A percentile compares a stretch with the other conserved stretches of the same genome.
Conservation (phyloP, 306 rosid genomes). For the Cajanus cajan region DNA sequence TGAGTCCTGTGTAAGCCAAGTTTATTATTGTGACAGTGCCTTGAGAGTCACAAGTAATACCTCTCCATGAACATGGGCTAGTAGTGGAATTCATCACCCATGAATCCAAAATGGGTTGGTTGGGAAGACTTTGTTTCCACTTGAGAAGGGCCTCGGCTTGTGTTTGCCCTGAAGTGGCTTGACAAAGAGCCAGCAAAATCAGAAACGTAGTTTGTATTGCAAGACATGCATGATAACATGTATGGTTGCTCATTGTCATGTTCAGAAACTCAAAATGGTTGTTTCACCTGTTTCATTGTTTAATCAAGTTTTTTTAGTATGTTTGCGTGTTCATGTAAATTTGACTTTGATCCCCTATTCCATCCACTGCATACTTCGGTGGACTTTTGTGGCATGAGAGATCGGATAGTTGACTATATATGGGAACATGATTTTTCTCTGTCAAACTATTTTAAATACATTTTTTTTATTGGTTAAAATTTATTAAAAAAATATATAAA, state of each 20-base stretch:
- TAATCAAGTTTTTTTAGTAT: too few species aligned
- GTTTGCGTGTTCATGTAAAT: background rate
- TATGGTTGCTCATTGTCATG: conserved; percentile 6
- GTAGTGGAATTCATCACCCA: conserved; percentile 37
- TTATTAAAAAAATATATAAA: too few species aligned
- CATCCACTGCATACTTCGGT: background rate
- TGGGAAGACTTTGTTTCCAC: conserved; percentile 58
- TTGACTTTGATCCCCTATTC: background rate
- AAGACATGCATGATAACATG: background rate
- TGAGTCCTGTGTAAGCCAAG: conserved; percentile 46
- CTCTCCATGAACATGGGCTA: conserved; percentile 55
- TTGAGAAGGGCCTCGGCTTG: conserved; percentile 48
- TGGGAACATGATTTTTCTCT: background rate
- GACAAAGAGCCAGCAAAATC: conserved; percentile 14
- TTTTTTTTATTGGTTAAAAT: too few species aligned
- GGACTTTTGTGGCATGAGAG: background rate
- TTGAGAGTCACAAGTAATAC: conserved; percentile 47
- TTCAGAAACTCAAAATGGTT: background rate
- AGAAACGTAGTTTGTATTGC: background rate
- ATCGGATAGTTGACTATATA: background rate
- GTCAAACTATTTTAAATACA: too few species aligned
- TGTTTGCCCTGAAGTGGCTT: conserved; percentile 1
- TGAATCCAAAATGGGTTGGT: conserved; percentile 41
- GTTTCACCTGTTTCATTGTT: background rate
- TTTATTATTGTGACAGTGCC: conserved; percentile 36